phyloP scores from a whole-genome alignment of 306 rosid species.

The Ochetophila trinervis region DNA sequence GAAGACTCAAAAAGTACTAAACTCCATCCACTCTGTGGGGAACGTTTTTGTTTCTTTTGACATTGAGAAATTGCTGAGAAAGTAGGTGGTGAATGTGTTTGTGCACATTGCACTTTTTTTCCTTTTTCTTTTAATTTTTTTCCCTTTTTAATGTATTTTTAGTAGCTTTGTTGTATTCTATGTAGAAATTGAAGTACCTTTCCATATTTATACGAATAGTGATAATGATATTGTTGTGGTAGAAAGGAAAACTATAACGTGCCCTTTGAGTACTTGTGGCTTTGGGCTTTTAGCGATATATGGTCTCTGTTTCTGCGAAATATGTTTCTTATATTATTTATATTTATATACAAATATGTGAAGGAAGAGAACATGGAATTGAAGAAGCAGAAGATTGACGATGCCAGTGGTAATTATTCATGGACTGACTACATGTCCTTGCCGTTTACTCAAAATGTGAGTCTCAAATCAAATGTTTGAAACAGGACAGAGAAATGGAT shows the following conservation, averaged over 20 bases:
- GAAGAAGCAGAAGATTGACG: constrained; percentile 48
- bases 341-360: constrained; percentile 10
- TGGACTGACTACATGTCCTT: constrained; percentile 90
- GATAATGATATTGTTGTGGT: neutral
- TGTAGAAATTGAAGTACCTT: constrained; percentile 3
- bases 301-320: neutral
- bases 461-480: constrained; percentile 21
- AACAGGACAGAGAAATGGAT: neutral
- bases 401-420: constrained; percentile 33
- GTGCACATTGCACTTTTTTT: too few species aligned
- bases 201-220: constrained; percentile 10
- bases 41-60: neutral
- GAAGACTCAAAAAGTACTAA: constrained; percentile 4
- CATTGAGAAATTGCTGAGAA: neutral
- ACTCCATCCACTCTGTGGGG: neutral
- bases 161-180: neutral
- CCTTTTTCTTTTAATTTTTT: too few species aligned
- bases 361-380: constrained; percentile 91
- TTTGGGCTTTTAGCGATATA: neutral
- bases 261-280: neutral
- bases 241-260: constrained; percentile 2
- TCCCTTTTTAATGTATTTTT: neutral
- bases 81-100: constrained; percentile 1
- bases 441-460: constrained; percentile 83
- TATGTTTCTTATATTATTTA: neutral